phyloP scores from a whole-genome alignment of 2,329 filamentous ascomycete species.

The Thielaviopsis euricoi region DNA sequence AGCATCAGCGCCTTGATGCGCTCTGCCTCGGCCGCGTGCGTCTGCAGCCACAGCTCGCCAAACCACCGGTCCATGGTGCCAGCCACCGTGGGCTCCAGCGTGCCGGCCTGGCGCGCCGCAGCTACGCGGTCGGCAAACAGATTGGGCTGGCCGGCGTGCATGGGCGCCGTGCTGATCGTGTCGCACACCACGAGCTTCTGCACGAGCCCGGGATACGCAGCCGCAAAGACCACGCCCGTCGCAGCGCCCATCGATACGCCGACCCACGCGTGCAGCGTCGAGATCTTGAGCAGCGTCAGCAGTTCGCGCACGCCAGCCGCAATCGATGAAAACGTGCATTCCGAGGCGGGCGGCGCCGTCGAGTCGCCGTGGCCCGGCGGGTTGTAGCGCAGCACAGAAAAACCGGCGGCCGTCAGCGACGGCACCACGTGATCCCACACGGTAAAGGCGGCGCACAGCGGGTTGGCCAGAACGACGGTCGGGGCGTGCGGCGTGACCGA shows the following conservation, averaged over 20 bases:
- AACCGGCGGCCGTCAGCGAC: conserved; percentile 20
- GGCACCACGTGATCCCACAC: conserved; percentile 25
- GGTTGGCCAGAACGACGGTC: conserved; percentile 24
- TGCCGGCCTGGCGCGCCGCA: conserved; percentile 19
- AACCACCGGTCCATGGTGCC: conserved; percentile 26
- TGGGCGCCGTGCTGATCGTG: conserved; percentile 23
- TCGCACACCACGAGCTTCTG: conserved; percentile 24
- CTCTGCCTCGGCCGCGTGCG: conserved; percentile 20
- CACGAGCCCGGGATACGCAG: conserved; percentile 22
- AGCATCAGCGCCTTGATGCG: conserved; percentile 22
- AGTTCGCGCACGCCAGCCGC: conserved; percentile 23
- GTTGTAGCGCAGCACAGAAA: conserved; percentile 26
- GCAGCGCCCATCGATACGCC: conserved; percentile 30
- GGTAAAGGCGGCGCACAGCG: conserved; percentile 21
- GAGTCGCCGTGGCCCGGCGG: conserved; percentile 27
- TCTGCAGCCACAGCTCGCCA: conserved; percentile 21
- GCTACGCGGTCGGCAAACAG: conserved; percentile 21
- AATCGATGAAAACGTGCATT: conserved; percentile 24
- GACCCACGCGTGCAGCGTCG: conserved; percentile 23
- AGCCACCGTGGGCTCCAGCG: conserved; percentile 18
- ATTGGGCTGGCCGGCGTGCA: conserved; percentile 21
- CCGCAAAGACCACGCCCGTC: conserved; percentile 23
- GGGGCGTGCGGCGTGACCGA: conserved; percentile 15
- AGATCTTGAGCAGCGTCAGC: conserved; percentile 19
- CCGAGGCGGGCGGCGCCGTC: conserved; percentile 17